Base-by-base conservation (phyloP, 495 filamentous ascomycete species). In the Aspergillus cristatus region DNA sequence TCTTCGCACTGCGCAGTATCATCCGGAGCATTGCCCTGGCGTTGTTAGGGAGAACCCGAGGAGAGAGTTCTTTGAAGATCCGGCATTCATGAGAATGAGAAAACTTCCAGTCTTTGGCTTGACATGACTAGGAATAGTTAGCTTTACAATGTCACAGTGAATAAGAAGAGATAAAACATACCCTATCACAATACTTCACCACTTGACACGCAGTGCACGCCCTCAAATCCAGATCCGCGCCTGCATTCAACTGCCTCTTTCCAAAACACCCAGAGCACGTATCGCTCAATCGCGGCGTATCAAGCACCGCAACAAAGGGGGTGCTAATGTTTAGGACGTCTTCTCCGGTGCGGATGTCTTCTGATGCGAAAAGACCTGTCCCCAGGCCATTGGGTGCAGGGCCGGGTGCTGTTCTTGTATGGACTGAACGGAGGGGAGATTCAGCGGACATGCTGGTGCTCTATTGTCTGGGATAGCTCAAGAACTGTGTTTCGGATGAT, bases 101-200 rank as follows among this genome's bases (percentile, higher is more conserved):
- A 14, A 62, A 56, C 35, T 68, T 73, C 80, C 79, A 85, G 28
- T 79, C 67, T 38, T 61, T 62, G 11, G 60, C 47, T 63, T 84
- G 81, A 47, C 81, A 85, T 2, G 52, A 48, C 80, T 84, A 29
- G n/a, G 13, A 15, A 15, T 31, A 24, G 20, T 50, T 28, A 50
- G 53, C n/a, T n/a, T n/a, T n/a, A 17, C 16, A 15, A 22, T 22
- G 4, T 29, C 18, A 14, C 34, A 31, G 11, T 35, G 16, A 47
- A 43, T n/a, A 20, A 14, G 26, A 4, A 38, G 12, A 55, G 13
- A 32, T 44, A 26, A 24, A 28, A 59, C 65, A 34, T 46, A 82
- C 78, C 67, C 75, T 76, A 33, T 71, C 68, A 53, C 82, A 87
- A 53, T 83, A 87, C 40, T 67, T 72, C 0, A 78, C 71, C 10